Evolutionary conservation across 441 rosid species (phyloP).

Genomic region (Populus hybrid): DNA sequence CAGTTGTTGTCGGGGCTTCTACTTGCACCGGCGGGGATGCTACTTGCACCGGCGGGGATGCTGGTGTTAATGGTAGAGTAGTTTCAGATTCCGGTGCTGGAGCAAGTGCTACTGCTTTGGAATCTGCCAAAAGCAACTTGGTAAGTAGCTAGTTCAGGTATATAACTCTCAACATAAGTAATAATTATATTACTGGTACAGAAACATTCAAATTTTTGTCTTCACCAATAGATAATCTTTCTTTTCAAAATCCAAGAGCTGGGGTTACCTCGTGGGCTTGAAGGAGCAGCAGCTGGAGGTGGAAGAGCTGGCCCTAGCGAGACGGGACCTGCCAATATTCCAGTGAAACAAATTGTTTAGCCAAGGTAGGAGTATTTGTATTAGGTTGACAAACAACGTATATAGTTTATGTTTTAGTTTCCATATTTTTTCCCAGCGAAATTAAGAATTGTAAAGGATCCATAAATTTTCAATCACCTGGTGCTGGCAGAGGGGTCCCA

Average conservation of each 20-base stretch:
- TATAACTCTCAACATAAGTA: background rate
- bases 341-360: background rate
- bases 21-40: conserved; percentile 35
- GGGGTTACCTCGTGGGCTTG: conserved; percentile 50
- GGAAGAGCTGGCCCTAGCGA: conserved; percentile 51
- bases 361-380: too few relatives aligned
- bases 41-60: conserved; percentile 32
- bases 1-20: conserved; percentile 21
- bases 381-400: background rate
- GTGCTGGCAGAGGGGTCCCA: conserved; percentile 75
- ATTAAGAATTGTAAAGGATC: background rate
- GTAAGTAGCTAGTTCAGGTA: background rate
- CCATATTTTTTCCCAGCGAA: background rate
- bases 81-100: conserved; percentile 31
- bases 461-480: conserved; percentile 38
- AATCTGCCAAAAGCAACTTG: conserved; percentile 34
- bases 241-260: background rate
- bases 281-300: conserved; percentile 46
- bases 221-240: background rate
- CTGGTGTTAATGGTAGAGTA: conserved; percentile 28
- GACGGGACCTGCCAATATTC: conserved; percentile 50
- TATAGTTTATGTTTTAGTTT: background rate
- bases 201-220: background rate
- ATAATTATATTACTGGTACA: background rate
- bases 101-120: conserved; percentile 40